These are phyloP conservation scores for Pseudonitzschia delicatissima DNA, from an alignment of 108 stramenopile genomes.

Conservation along the genomic window DNA sequence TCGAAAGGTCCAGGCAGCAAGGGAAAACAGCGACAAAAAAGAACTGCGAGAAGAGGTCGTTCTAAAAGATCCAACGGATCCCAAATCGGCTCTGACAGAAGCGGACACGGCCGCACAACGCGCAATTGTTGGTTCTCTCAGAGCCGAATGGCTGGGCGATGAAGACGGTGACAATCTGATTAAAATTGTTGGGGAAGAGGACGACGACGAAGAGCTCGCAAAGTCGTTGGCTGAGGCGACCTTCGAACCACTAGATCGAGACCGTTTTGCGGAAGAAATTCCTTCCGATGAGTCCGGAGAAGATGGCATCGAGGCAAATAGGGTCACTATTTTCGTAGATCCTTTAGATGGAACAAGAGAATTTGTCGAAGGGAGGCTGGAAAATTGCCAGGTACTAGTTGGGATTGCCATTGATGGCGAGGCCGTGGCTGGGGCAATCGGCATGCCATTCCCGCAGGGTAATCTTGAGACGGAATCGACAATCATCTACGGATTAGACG, in stretches of 20 bases:
- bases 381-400: conserved; percentile 62
- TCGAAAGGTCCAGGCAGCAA: conserved; percentile 16
- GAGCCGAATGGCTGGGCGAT: conserved; percentile 9
- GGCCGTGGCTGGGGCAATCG: conserved; percentile 60
- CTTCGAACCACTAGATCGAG: conserved; percentile 7
- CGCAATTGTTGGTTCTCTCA: conserved; percentile 26
- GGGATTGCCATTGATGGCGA: conserved; percentile 54
- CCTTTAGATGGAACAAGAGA: conserved; percentile 78
- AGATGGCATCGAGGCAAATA: conserved; percentile 5
- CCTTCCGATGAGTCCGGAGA: background rate
- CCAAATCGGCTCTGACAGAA: conserved; percentile 41
- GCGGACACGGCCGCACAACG: conserved; percentile 44
- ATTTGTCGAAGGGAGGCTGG: conserved; percentile 70
- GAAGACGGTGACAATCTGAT: background rate
- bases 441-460: conserved; percentile 55
- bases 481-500: conserved; percentile 24
- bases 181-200: conserved; percentile 38
- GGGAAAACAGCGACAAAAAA: conserved; percentile 9
- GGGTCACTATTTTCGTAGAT: conserved; percentile 55
- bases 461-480: conserved; percentile 26
- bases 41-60: background rate
- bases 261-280: conserved; percentile 11
- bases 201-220: conserved; percentile 20
- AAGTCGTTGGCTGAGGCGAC: background rate
- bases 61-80: conserved; percentile 39